phyloP scores from a whole-genome alignment of 1,139 yeast genomes.

The Debaryomycetaceae sp. region DNA sequence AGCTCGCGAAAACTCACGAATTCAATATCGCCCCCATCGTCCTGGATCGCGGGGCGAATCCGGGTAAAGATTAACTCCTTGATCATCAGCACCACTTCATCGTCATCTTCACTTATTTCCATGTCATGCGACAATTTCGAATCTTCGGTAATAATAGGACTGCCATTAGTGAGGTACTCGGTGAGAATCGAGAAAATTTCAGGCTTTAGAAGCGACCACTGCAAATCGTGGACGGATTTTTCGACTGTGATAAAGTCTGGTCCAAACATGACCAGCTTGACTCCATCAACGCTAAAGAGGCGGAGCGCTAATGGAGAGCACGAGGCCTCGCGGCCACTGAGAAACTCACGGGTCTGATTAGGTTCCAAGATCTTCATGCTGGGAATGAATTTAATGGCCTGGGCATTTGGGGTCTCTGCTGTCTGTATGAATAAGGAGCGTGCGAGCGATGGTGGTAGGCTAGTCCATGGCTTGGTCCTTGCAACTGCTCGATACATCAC shows the following conservation, averaged over 20 bases:
- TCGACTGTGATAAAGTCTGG: slow-evolving; percentile 75
- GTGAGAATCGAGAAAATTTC: slow-evolving; percentile 80
- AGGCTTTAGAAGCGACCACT: slow-evolving; percentile 80
- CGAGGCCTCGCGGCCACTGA: slow-evolving; percentile 46
- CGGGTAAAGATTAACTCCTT: slow-evolving; percentile 89
- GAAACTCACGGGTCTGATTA: slow-evolving; percentile 41
- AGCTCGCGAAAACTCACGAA: slow-evolving; percentile 55
- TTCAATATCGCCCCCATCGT: slow-evolving; percentile 78
- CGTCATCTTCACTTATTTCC: slow-evolving; percentile 48
- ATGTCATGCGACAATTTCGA: slow-evolving; percentile 21
- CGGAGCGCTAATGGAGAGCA: slow-evolving; percentile 44
- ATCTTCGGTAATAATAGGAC: slow-evolving; percentile 36
- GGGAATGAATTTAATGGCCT: slow-evolving; percentile 37
- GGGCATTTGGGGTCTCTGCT: slow-evolving; percentile 35
- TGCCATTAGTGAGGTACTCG: slow-evolving; percentile 73
- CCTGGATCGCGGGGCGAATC: slow-evolving; percentile 88
- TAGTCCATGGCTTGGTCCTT: too few species aligned
- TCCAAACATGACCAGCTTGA: slow-evolving; percentile 44
- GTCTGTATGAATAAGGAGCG: slow-evolving; percentile 32
- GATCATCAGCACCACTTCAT: slow-evolving; percentile 78
- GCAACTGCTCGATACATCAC: too few species aligned
- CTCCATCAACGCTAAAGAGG: slow-evolving; percentile 40
- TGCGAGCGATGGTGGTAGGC: too few species aligned
- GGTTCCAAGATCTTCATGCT: slow-evolving; percentile 31
- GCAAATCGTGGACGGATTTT: slow-evolving; percentile 37